Base-by-base conservation (phyloP, 1,284 basidiomycete genomes). In the Ganoderma leucocontextum region DNA sequence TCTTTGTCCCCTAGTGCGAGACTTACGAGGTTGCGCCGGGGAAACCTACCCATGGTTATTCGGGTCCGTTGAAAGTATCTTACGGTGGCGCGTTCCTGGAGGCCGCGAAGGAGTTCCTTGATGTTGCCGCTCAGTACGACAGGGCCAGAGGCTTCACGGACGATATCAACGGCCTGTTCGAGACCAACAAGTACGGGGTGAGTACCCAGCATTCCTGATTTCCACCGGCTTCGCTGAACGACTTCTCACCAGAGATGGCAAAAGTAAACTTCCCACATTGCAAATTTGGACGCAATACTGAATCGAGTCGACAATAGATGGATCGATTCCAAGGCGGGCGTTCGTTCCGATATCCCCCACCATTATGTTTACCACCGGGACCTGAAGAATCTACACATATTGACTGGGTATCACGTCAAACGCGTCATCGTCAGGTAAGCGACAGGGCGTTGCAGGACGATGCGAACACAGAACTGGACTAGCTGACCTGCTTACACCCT, bases 281-380 rank as follows among this genome's bases (percentile, higher is more conserved):
- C 33, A 38, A 38, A 58, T 60, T 60, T 38, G 38, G 58, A 39
- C 36, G 7, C 17, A 39, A 42, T 60, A 61, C 63, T 52, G 64
- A 47, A 42, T 1, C 2, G 4, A 3, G 1, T 19, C 13, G 25
- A 41, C 19, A 38, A 7, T 62, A 84, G 87, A 72, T 91, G 86
- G 76, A 81, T 90, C 19, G 82, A 87, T 67, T 75, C 72, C 0
- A 72, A 79, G 35, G 86, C 84, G 0, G 89, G 89, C 53, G 83
- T 69, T 62, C 85, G 89, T 13, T 89, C 84, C 0, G 88, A 91
- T 72, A 73, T 85, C 1, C 83, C 89, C 2, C 87, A 89, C 70
- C 72, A 82, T 69, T 89, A 86, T 70, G 78, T 91, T 15, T 91
- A 90, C 72, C 85, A 85, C 47, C 83, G 86, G 59, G 64, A 71